phyloP scores from a whole-genome alignment of 129 eudicot genomes.

The Scalesia atractyloides region DNA sequence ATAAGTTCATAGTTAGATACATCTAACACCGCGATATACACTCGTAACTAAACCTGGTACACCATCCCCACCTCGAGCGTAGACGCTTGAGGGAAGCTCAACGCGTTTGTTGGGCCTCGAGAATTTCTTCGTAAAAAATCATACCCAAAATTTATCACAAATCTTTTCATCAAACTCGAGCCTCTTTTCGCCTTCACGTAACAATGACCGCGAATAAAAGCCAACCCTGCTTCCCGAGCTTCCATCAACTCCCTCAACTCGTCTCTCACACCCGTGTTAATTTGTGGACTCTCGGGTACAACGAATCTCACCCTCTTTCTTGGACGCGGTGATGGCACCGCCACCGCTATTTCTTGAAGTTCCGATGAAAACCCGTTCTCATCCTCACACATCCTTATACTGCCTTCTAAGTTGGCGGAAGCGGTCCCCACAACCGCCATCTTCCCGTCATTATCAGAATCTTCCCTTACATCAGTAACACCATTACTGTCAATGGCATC shows the following conservation, averaged over 20 bases:
- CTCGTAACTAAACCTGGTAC: conserved; percentile 53
- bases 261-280: conserved; percentile 40
- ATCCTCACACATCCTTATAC: conserved; percentile 43
- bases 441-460: conserved; percentile 46
- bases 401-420: conserved; percentile 40
- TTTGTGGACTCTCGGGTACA: conserved; percentile 63
- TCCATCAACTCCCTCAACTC: conserved; percentile 78
- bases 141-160: conserved; percentile 63
- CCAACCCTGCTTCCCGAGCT: conserved; percentile 80
- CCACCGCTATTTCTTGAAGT: conserved; percentile 35
- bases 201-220: conserved; percentile 72
- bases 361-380: conserved; percentile 23
- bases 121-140: conserved; percentile 82
- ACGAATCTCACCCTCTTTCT: conserved; percentile 67
- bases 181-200: conserved; percentile 72
- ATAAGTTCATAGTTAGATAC: background rate
- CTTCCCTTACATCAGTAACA: conserved; percentile 17
- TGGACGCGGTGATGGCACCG: conserved; percentile 41
- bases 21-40: conserved; percentile 11
- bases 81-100: conserved; percentile 73
- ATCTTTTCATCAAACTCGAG: conserved; percentile 62
- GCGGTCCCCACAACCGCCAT: conserved; percentile 69
- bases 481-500: conserved; percentile 6
- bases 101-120: conserved; percentile 56
- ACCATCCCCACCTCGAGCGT: conserved; percentile 87